These are phyloP conservation scores for Orychophragmus violaceus DNA, from an alignment of 345 rosid species.

Conservation along the genomic window DNA sequence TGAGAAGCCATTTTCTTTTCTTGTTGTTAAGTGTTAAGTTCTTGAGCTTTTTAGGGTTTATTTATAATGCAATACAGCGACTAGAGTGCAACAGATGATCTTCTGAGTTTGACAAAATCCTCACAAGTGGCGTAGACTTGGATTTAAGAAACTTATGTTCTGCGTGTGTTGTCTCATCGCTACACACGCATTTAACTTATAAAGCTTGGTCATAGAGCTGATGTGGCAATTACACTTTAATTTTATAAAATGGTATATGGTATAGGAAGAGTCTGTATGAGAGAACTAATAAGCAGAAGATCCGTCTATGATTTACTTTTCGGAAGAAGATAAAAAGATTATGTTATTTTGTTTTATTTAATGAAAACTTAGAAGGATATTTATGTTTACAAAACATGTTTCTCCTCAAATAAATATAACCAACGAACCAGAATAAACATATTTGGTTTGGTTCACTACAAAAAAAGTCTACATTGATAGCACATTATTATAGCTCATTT, in stretches of 20 bases:
- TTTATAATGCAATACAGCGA: conserved; percentile 21
- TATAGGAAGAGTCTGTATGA: no score
- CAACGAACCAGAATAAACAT: background rate
- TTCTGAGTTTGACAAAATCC: background rate
- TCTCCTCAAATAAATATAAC: background rate
- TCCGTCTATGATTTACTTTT: no score
- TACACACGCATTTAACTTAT: no score
- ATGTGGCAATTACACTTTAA: no score
- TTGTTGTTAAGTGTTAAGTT: background rate
- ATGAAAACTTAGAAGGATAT: background rate
- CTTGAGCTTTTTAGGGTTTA: background rate
- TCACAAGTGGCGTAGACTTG: background rate
- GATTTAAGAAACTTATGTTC: background rate
- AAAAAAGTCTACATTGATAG: no score
- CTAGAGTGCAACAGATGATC: background rate
- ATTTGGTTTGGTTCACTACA: background rate
- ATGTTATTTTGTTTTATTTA: background rate
- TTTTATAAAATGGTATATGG: no score
- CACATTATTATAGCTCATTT: no score
- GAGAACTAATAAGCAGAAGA: no score
- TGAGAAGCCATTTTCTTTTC: background rate
- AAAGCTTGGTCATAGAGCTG: no score
- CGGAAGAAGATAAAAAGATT: background rate
- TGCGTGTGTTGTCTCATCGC: no score
- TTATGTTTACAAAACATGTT: background rate